Percentiles rank a stretch among this genome's conserved stretches.
Evolutionary conservation across 1,284 basidiomycete species (phyloP).

Genomic region (Cryptococcus sp.): DNA sequence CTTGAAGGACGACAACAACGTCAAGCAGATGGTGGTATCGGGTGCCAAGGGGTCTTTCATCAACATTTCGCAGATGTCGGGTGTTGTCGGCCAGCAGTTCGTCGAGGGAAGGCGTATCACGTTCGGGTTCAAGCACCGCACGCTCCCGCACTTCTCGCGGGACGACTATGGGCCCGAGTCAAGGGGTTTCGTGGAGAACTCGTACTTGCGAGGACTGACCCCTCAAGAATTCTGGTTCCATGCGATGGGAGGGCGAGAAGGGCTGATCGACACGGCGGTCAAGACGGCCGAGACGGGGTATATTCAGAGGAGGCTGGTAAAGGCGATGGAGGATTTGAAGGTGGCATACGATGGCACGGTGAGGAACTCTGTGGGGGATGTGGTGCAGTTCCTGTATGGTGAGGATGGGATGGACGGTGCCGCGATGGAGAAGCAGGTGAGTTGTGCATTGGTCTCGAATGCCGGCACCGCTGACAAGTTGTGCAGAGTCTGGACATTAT

Average conservation of each 20-base stretch:
- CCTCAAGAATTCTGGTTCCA: slow-evolving; percentile 99
- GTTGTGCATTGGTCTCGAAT: slow-evolving; percentile 3
- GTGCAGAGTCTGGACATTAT: slow-evolving; percentile 73
- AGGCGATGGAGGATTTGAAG: slow-evolving; percentile 96
- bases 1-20: slow-evolving; percentile 98
- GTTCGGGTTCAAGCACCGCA: slow-evolving; percentile 95
- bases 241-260: slow-evolving; percentile 99
- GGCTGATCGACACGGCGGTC: slow-evolving; percentile 98
- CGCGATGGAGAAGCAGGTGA: slow-evolving; percentile 85
- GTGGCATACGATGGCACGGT: slow-evolving; percentile 98
- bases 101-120: slow-evolving; percentile 98
- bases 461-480: not conserved
- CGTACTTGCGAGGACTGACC: slow-evolving; percentile 94
- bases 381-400: slow-evolving; percentile 95
- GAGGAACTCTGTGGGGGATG: slow-evolving; percentile 90
- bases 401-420: slow-evolving; percentile 99
- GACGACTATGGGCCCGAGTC: slow-evolving; percentile 98
- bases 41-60: slow-evolving; percentile 99
- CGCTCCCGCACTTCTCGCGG: slow-evolving; percentile 95
- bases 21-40: slow-evolving; percentile 99
- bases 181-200: slow-evolving; percentile 99
- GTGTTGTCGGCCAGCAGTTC: slow-evolving; percentile 97
- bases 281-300: slow-evolving; percentile 99
- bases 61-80: slow-evolving; percentile 99
- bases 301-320: slow-evolving; percentile 96